Conservation (phyloP, 169 alveolate species). For the Plasmodium coatneyi region DNA sequence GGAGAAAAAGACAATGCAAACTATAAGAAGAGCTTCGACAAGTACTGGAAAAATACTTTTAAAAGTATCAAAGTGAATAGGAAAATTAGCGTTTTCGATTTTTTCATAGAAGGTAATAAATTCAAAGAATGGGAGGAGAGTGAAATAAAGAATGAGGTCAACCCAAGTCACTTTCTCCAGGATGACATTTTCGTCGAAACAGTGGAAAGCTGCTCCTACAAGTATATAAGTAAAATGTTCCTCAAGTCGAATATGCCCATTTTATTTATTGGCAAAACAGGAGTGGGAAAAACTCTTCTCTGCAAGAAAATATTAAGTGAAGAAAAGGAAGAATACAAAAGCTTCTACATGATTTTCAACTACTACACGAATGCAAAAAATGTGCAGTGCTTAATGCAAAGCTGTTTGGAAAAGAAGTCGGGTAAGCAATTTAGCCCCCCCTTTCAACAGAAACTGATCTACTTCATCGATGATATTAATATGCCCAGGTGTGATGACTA, state of each 20-base stretch:
- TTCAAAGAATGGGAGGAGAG: conserved; percentile 88
- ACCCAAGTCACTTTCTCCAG: neutral
- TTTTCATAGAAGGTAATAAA: conserved; percentile 91
- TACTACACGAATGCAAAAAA: conserved; percentile 79
- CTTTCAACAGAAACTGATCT: conserved; percentile 92
- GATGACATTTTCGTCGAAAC: conserved; percentile 64
- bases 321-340: conserved; percentile 91
- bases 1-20: conserved; percentile 96
- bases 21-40: conserved; percentile 92
- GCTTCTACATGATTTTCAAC: conserved; percentile 83
- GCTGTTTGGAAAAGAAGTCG: conserved; percentile 94
- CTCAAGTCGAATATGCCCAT: conserved; percentile 57
- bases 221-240: conserved; percentile 49
- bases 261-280: conserved; percentile 61
- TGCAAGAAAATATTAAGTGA: conserved; percentile 93
- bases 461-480: conserved; percentile 96
- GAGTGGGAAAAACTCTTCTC: conserved; percentile 91
- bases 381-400: conserved; percentile 83
- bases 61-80: conserved; percentile 95
- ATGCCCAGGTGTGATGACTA: conserved; percentile 96
- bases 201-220: conserved; percentile 50
- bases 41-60: conserved; percentile 96
- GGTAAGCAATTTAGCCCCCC: conserved; percentile 96
- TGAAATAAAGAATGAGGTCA: conserved; percentile 27
- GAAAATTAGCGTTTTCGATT: conserved; percentile 96